Base-by-base conservation (phyloP, 2,329 filamentous ascomycete species). In the Hirsutella thompsonii region DNA sequence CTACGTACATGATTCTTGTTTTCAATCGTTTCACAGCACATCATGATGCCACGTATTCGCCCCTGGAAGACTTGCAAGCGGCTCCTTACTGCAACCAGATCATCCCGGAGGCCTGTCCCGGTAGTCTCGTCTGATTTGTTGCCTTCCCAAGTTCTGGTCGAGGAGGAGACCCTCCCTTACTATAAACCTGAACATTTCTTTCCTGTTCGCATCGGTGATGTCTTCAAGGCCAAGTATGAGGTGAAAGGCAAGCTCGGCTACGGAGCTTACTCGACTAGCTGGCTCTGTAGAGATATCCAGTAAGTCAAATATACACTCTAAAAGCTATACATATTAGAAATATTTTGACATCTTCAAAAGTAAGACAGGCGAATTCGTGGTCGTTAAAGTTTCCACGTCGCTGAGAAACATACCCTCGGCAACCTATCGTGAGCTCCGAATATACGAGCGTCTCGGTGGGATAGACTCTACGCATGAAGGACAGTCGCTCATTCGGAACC, bases 241-340 rank as follows among this genome's bases (percentile, higher is more conserved):
- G 49, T 53, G 4, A 40, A 52, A 1, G 47, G 49, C 3, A 56
- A 56, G 38, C 43, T 55, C 14, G 53, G 54, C 1, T 55, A 47
- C 23, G 52, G 54, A 8, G 48, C 49, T 3, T 47, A 44, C 5
- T 56, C 54, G 1, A 55, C 53, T 0, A 48, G 46, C 9, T 55
- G 54, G 53, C 39, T 54, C 5, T 50, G 48, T 14, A 48, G 47
- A 8, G 53, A 56, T 38, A 37, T 49, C 6, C 8, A 39, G 51
- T 55, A 38, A 10, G 39, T 45, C 29, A 11, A 30, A 5, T 23
- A 30, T 19, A 32, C 18, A 18, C 19, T 19, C 6, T 11, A 23
- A 19, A n/a, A 30, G 29, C 29, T 13, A 30, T n/a, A 30, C 11
- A 10, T 10, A n/a, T 30, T n/a, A 19, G 13, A 36, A 18, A 20